phyloP scores from a whole-genome alignment of 2,329 filamentous ascomycete genomes.

The Calonectria crousiana region DNA sequence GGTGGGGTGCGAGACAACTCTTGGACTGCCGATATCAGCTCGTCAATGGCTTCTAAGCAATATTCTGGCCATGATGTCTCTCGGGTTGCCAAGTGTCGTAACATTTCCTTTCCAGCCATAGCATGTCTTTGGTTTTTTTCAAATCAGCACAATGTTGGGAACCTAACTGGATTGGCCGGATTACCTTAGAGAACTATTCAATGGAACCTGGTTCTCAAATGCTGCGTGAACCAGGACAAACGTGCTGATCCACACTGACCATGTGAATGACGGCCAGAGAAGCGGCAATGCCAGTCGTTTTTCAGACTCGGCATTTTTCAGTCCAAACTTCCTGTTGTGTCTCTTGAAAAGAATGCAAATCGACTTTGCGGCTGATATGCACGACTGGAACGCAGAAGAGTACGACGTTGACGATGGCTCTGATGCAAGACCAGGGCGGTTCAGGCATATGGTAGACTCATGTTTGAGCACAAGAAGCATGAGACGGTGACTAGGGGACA shows the following conservation, averaged over 20 bases:
- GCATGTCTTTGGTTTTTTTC: slow-evolving; percentile 39
- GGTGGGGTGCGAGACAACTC: slow-evolving; percentile 37
- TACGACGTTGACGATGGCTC: slow-evolving; percentile 58
- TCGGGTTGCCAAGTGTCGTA: slow-evolving; percentile 44
- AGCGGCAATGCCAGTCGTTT: slow-evolving; percentile 46
- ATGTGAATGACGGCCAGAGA: slow-evolving; percentile 65
- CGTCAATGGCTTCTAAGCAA: slow-evolving; percentile 48
- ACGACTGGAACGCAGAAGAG: slow-evolving; percentile 62
- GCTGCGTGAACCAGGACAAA: slow-evolving; percentile 65
- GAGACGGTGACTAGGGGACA: slow-evolving; percentile 53
- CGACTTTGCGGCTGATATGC: slow-evolving; percentile 62
- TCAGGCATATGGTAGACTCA: slow-evolving; percentile 63
- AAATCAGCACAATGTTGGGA: background rate
- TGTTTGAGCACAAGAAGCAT: slow-evolving; percentile 60
- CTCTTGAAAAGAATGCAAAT: slow-evolving; percentile 57
- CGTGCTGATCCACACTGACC: slow-evolving; percentile 66
- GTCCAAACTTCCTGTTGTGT: slow-evolving; percentile 32
- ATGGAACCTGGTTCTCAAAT: slow-evolving; percentile 57
- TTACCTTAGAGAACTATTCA: slow-evolving; percentile 54
- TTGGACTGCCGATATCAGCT: slow-evolving; percentile 45
- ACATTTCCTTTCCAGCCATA: slow-evolving; percentile 44
- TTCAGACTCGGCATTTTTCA: slow-evolving; percentile 21
- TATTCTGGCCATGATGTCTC: slow-evolving; percentile 51
- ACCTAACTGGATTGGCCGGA: accelerated
- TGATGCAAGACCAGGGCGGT: slow-evolving; percentile 62